phyloP scores from a whole-genome alignment of 108 stramenopile species.

The Hondaea fermentalgiana region DNA sequence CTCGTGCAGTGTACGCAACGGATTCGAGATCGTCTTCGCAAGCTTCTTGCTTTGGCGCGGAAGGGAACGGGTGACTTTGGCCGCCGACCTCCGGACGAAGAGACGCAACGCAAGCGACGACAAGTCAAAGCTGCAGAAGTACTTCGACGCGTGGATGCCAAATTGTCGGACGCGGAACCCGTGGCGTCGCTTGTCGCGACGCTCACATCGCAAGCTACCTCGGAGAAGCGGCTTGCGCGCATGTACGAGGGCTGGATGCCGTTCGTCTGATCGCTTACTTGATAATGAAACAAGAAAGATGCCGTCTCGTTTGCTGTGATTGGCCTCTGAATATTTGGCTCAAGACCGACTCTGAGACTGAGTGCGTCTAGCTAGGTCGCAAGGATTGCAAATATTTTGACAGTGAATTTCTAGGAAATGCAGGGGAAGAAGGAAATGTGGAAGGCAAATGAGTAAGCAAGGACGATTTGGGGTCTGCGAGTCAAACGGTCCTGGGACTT shows the following conservation, averaged over 20 bases:
- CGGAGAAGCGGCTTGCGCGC: not conserved
- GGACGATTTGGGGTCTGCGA: too few relatives aligned
- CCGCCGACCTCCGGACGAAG: not conserved
- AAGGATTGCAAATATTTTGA: too few relatives aligned
- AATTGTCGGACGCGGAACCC: not conserved
- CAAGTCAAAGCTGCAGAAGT: not conserved
- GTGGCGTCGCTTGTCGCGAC: not conserved
- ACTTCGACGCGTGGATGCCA: not conserved
- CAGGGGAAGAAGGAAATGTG: too few relatives aligned
- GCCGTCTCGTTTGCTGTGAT: too few relatives aligned
- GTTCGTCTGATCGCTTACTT: not conserved
- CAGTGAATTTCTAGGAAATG: too few relatives aligned
- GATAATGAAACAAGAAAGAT: too few relatives aligned
- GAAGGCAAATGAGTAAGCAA: too few relatives aligned
- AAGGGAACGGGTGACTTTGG: not conserved
- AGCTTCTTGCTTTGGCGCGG: not conserved
- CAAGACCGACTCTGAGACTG: too few relatives aligned
- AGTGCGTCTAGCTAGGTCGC: too few relatives aligned
- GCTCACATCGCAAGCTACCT: not conserved
- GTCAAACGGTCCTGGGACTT: too few relatives aligned
- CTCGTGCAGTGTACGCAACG: not conserved
- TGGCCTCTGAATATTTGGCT: too few relatives aligned
- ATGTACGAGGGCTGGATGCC: constrained; percentile 19
- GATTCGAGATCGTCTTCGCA: not conserved
- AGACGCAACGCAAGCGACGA: not conserved